phyloP scores from a whole-genome alignment of 768 basidiomycete genomes.

The Sarcomyxa edulis region DNA sequence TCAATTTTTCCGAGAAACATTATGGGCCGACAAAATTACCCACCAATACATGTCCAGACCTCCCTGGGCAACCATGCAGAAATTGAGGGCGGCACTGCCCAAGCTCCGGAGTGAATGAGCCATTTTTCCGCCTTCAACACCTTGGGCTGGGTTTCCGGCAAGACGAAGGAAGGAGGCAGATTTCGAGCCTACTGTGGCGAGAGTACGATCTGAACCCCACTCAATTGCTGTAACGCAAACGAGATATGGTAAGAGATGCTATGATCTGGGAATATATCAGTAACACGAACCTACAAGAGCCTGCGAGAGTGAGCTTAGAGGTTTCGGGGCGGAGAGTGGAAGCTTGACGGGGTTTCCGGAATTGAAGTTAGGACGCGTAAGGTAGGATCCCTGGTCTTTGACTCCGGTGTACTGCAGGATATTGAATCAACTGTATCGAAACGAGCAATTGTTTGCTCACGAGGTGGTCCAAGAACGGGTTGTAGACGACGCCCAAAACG shows the following conservation, averaged over 20 bases:
- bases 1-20: not conserved
- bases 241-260: not conserved
- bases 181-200: conserved; percentile 51
- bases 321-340: conserved; percentile 60
- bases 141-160: conserved; percentile 61
- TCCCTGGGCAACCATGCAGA: conserved; percentile 82
- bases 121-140: conserved; percentile 74
- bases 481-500: conserved; percentile 88
- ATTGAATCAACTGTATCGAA: conserved; percentile 1
- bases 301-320: conserved; percentile 61
- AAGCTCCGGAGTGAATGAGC: conserved; percentile 77
- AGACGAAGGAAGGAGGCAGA: conserved; percentile 65
- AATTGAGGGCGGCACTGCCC: conserved; percentile 84
- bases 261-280: not conserved
- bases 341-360: conserved; percentile 44
- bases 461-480: conserved; percentile 85
- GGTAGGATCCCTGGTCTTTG: conserved; percentile 74
- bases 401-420: conserved; percentile 64
- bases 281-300: conserved; percentile 58
- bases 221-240: conserved; percentile 51
- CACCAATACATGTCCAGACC: conserved; percentile 86
- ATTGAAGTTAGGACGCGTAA: conserved; percentile 56
- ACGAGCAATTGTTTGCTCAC: conserved; percentile 28
- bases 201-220: conserved; percentile 80
- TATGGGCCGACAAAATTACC: conserved; percentile 16